Evolutionary conservation across 164 flowering plant genomes (phyloP).

Genomic region (Annona cherimola): DNA sequence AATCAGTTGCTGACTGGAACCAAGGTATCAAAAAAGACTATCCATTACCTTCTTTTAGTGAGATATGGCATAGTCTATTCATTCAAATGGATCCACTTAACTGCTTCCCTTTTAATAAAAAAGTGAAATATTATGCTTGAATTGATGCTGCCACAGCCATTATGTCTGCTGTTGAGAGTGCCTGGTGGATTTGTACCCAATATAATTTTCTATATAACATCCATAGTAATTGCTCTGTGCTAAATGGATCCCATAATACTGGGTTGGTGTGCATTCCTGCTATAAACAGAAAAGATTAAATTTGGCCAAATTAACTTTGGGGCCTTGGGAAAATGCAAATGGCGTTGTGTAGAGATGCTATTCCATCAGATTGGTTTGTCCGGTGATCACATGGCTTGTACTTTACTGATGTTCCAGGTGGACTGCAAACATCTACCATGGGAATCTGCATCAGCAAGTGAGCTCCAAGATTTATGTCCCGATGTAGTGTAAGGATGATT

Average conservation of each 20-base stretch:
- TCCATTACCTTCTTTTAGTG: slow-evolving; percentile 26
- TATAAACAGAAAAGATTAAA: too few relatives aligned
- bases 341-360: too few relatives aligned
- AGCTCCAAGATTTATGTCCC: slow-evolving; percentile 44
- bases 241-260: too few relatives aligned
- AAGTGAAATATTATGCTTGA: neutral
- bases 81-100: neutral
- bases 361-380: too few relatives aligned
- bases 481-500: slow-evolving; percentile 65
- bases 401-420: slow-evolving; percentile 35
- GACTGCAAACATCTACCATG: slow-evolving; percentile 63
- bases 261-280: too few relatives aligned
- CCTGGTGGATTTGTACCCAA: too few relatives aligned
- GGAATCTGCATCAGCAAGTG: slow-evolving; percentile 68
- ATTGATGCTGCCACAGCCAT: neutral
- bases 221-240: too few relatives aligned
- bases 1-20: slow-evolving; percentile 35
- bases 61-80: slow-evolving; percentile 11
- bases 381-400: too few relatives aligned
- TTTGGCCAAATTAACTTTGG: too few relatives aligned
- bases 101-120: neutral
- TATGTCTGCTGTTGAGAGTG: too few relatives aligned
- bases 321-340: too few relatives aligned
- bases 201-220: too few relatives aligned
- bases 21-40: slow-evolving; percentile 12